Base-by-base conservation (phyloP, 2,329 filamentous ascomycete species). In the Talaromyces pinophilus region DNA sequence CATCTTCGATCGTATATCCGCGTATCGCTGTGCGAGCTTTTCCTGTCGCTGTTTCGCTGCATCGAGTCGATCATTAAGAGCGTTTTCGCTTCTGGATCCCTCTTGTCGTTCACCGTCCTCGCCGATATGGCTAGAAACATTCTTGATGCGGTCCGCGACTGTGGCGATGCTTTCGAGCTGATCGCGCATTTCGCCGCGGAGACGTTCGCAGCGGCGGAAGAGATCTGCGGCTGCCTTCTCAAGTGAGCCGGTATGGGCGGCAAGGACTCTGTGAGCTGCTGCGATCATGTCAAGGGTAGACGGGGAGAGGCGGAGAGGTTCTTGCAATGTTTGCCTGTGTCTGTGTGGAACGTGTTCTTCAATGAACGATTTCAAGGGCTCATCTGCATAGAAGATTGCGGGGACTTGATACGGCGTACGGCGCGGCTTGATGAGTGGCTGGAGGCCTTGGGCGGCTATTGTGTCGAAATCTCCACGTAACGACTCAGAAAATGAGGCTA, bases 191-290 rank as follows among this genome's bases (percentile, higher is more conserved):
- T 84, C 82, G 15, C 79, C 78, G 66, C 78, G 77, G 52, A 84
- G 69, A 19, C 81, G 74, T 63, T 84, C 81, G 68, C 82, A 84
- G n/a, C 82, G 79, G 42, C 82, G 80, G 74, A 84, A 84, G n/a
- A 84, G 74, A 69, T 84, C 82, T 2, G 82, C 81, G 11, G 81
- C 82, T 10, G 82, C 82, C 65, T 77, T 73, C 63, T 82, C 81
- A 5, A 84, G 73, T 13, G 77, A 72, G 63, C 80, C 76, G 5
- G 82, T 84, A 69, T 84, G 80, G 28, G 76, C 71, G 38, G 80
- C 80, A 22, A 84, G 71, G 4, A 82, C 78, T 44, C 82, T 76
- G 68, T 84, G 82, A 2, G 82, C 80, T 42, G 77, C 75, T 6
- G 81, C 79, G 64, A 84, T 80, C 13, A 83, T 72, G 63, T 83